Percentiles rank a stretch among this genome's conserved stretches.
Evolutionary conservation across 139 green algal species (phyloP).

Genomic region (Chlorella sp.): DNA sequence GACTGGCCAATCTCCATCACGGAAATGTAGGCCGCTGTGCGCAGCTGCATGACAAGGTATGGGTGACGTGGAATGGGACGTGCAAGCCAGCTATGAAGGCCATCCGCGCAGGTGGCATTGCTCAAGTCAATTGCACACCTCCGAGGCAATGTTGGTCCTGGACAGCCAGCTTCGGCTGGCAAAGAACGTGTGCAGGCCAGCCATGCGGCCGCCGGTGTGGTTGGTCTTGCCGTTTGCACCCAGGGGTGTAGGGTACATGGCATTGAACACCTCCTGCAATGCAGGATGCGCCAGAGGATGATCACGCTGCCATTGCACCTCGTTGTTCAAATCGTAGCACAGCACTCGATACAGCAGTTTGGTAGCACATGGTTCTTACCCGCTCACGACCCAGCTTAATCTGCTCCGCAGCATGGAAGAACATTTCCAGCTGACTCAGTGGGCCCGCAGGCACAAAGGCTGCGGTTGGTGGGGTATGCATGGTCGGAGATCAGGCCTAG

Average conservation of each 20-base stretch:
- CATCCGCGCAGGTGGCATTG: too few relatives aligned
- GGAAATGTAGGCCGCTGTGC: not conserved
- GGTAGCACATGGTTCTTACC: not conserved
- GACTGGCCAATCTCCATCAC: not conserved
- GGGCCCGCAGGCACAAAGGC: constrained; percentile 45
- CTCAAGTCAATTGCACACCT: not conserved
- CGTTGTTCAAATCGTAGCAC: too few relatives aligned
- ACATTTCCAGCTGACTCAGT: constrained; percentile 48
- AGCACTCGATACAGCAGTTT: too few relatives aligned
- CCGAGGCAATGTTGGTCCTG: constrained; percentile 16
- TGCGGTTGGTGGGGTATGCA: too few relatives aligned
- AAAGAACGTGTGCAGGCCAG: constrained; percentile 20
- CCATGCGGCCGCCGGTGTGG: constrained; percentile 23
- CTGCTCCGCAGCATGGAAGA: constrained; percentile 30
- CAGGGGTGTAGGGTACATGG: constrained; percentile 12
- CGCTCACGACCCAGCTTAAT: constrained; percentile 22
- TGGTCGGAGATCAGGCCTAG: too few relatives aligned
- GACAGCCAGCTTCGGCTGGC: not conserved
- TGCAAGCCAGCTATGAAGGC: too few relatives aligned
- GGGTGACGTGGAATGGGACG: too few relatives aligned
- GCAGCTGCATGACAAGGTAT: not conserved
- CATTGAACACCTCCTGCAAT: not conserved
- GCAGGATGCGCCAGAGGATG: too few relatives aligned
- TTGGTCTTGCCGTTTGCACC: not conserved
- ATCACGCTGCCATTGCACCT: too few relatives aligned